A percentile compares a stretch with the other conserved stretches of the same genome.
Evolutionary conservation across 179 eudicot genomes (phyloP).

Genomic region (Heliamphora ciliata): DNA sequence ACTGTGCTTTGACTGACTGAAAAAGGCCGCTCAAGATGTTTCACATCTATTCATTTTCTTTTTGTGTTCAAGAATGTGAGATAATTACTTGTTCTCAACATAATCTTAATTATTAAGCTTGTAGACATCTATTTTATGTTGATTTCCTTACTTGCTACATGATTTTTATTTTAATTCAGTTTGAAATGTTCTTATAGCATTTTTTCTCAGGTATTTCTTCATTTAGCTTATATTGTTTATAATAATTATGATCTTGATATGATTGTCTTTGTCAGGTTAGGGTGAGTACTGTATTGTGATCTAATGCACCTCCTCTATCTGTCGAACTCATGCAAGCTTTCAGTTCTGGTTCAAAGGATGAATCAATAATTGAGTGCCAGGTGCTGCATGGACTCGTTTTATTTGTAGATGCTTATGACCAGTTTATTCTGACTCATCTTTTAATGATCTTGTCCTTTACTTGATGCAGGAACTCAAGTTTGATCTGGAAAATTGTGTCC

Average conservation of each 20-base stretch:
- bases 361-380: constrained; percentile 69
- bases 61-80: background rate
- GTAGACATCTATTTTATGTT: too few relatives aligned
- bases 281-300: constrained; percentile 76
- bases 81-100: too few relatives aligned
- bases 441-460: constrained; percentile 16
- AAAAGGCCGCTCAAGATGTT: constrained; percentile 76
- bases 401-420: constrained; percentile 5
- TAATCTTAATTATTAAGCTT: too few relatives aligned
- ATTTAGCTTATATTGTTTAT: background rate
- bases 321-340: constrained; percentile 69
- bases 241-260: background rate
- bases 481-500: constrained; percentile 42
- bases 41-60: background rate
- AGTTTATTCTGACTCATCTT: constrained; percentile 4
- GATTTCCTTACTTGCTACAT: background rate
- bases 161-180: background rate
- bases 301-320: constrained; percentile 56
- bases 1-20: constrained; percentile 65
- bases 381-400: constrained; percentile 25
- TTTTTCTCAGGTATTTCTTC: too few relatives aligned
- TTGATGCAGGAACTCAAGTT: constrained; percentile 66
- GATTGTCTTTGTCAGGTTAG: constrained; percentile 46
- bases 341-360: constrained; percentile 53
- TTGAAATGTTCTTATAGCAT: too few relatives aligned